Evolutionary conservation across 257 asterid species (phyloP).

Genomic region (Echites panduratus): DNA sequence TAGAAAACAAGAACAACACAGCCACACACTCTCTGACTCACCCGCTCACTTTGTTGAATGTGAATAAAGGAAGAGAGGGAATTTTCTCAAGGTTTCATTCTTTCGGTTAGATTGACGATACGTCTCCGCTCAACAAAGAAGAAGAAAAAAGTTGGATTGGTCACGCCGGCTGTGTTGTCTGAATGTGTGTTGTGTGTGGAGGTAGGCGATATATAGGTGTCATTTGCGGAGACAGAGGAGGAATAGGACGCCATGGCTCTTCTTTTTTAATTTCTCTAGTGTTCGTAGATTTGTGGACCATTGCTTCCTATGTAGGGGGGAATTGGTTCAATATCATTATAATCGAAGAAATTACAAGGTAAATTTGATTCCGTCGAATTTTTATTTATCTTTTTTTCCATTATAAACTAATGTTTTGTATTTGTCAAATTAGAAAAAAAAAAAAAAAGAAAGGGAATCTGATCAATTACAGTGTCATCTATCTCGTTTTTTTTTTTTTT

Average conservation of each 20-base stretch:
- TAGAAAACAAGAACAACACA: not conserved
- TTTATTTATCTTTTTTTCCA: no score
- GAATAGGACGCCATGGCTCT: not conserved
- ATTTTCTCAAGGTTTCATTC: not conserved
- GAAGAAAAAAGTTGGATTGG: not conserved
- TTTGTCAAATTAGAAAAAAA: no score
- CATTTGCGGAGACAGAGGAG: not conserved
- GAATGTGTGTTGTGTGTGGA: slow-evolving; percentile 3
- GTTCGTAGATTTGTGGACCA: not conserved
- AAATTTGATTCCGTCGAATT: no score
- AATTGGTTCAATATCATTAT: not conserved
- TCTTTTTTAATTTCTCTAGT: not conserved
- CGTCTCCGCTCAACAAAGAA: not conserved
- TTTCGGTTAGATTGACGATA: not conserved
- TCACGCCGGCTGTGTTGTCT: slow-evolving; percentile 5
- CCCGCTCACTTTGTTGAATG: not conserved
- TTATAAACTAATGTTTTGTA: no score
- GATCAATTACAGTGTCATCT: no score
- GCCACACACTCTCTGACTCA: not conserved
- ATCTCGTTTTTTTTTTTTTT: no score
- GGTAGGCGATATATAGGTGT: slow-evolving; percentile 3
- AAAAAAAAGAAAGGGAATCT: no score
- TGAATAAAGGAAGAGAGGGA: not conserved
- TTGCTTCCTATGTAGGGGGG: not conserved
- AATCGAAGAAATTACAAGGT: no score